phyloP scores from a whole-genome alignment of 306 rosid species.

The Cicer bijugum region DNA sequence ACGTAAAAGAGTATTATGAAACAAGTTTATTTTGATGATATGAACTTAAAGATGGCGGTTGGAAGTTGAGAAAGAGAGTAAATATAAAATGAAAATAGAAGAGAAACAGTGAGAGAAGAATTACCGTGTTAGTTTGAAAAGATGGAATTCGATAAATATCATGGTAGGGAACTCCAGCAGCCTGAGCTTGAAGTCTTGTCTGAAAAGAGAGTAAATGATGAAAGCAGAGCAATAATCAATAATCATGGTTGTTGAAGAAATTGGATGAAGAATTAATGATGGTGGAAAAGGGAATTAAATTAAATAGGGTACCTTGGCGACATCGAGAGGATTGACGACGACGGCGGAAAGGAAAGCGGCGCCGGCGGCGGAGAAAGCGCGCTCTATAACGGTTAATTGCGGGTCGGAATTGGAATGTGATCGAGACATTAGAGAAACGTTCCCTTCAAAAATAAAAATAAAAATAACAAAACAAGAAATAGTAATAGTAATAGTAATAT shows the following conservation, averaged over 20 bases:
- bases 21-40: too few relatives aligned
- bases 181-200: slow-evolving; percentile 96
- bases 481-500: too few relatives aligned
- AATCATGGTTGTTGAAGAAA: not conserved
- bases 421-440: slow-evolving; percentile 42
- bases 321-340: slow-evolving; percentile 87
- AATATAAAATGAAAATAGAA: not conserved
- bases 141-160: slow-evolving; percentile 51
- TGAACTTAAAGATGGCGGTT: too few relatives aligned
- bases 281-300: not conserved
- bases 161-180: slow-evolving; percentile 89
- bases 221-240: not conserved
- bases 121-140: slow-evolving; percentile 62
- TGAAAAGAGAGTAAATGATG: slow-evolving; percentile 28
- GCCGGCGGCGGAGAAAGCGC: slow-evolving; percentile 78
- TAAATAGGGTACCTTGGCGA: slow-evolving; percentile 66
- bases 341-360: slow-evolving; percentile 85
- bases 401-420: slow-evolving; percentile 46
- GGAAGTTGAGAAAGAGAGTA: not conserved
- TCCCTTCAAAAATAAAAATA: slow-evolving; percentile 47
- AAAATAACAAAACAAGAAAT: not conserved
- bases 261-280: not conserved
- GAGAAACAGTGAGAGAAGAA: not conserved
- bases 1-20: too few relatives aligned
- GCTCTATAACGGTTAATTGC: slow-evolving; percentile 61